Conservation (phyloP, 2,329 filamentous ascomycete genomes). For the Scleromitrula shiraiana region DNA sequence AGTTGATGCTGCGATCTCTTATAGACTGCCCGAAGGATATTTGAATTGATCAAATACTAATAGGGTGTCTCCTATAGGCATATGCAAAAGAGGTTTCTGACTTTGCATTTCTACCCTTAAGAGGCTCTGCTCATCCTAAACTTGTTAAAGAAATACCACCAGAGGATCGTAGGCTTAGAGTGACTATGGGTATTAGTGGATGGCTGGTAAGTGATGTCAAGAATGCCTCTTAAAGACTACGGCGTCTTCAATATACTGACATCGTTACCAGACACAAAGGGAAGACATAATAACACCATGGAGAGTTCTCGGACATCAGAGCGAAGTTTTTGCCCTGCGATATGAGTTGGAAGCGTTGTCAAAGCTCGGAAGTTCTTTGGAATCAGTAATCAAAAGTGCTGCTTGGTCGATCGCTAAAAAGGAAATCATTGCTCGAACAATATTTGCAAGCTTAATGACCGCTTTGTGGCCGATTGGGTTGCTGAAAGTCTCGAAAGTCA, state of each 20-base stretch:
- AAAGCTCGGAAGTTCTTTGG: constrained; percentile 70
- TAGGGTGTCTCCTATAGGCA: too few species aligned
- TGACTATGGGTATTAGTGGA: constrained; percentile 77
- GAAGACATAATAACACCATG: constrained; percentile 71
- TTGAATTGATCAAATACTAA: too few species aligned
- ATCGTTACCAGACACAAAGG: constrained; percentile 41
- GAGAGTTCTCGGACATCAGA: constrained; percentile 62
- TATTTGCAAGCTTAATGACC: constrained; percentile 59
- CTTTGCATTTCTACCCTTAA: constrained; percentile 75
- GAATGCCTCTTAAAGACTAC: too few species aligned
- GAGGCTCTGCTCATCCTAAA: constrained; percentile 38
- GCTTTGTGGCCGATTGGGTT: constrained; percentile 64
- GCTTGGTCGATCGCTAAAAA: constrained; percentile 71
- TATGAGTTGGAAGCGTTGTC: constrained; percentile 75
- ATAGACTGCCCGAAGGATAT: too few species aligned
- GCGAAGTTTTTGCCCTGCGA: constrained; percentile 73
- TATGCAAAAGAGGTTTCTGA: constrained; percentile 82
- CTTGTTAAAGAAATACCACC: constrained; percentile 33
- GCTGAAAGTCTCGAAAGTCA: constrained; percentile 55
- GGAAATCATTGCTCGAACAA: constrained; percentile 53
- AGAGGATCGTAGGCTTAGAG: constrained; percentile 60
- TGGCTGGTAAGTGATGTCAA: constrained; percentile 57
- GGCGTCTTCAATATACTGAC: neutral
- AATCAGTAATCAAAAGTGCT: constrained; percentile 66
- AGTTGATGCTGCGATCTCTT: too few species aligned